These are phyloP conservation scores for Tetrahymena elliotti DNA, from an alignment of 73 alveolate species.

Conservation along the genomic window DNA sequence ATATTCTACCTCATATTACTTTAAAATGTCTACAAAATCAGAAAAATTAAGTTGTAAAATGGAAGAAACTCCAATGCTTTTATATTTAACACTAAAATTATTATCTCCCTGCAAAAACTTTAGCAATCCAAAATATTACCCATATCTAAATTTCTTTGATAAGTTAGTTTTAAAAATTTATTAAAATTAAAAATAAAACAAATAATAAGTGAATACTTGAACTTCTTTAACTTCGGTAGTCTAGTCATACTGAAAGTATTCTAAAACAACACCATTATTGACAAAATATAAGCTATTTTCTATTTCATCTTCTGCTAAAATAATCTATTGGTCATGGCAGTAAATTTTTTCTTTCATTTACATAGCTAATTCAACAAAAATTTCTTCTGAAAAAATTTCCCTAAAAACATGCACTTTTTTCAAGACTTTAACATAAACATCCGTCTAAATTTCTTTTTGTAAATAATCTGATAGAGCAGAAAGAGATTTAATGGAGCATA, in stretches of 20 bases:
- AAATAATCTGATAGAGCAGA: not conserved
- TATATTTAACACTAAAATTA: not conserved
- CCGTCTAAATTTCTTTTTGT: not conserved
- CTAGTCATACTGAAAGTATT: not conserved
- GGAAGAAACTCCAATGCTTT: not conserved
- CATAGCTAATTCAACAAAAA: not conserved
- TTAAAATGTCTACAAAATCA: not conserved
- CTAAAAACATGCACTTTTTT: not conserved
- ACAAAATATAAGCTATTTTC: not conserved
- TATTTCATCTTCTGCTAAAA: not conserved
- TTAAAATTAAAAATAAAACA: not conserved
- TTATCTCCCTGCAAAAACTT: not conserved
- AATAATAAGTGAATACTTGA: not conserved
- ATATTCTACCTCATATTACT: not conserved
- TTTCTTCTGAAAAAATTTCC: not conserved
- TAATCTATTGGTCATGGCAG: not conserved
- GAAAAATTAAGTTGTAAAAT: not conserved
- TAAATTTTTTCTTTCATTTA: not conserved
- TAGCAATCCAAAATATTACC: not conserved
- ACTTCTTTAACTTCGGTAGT: not conserved
- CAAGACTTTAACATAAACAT: not conserved
- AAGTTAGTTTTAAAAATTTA: not conserved
- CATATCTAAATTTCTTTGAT: not conserved
- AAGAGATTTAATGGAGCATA: not conserved
- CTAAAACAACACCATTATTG: not conserved